Conservation (phyloP, 2,329 filamentous ascomycete species). For the Karstenula rhodostoma region DNA sequence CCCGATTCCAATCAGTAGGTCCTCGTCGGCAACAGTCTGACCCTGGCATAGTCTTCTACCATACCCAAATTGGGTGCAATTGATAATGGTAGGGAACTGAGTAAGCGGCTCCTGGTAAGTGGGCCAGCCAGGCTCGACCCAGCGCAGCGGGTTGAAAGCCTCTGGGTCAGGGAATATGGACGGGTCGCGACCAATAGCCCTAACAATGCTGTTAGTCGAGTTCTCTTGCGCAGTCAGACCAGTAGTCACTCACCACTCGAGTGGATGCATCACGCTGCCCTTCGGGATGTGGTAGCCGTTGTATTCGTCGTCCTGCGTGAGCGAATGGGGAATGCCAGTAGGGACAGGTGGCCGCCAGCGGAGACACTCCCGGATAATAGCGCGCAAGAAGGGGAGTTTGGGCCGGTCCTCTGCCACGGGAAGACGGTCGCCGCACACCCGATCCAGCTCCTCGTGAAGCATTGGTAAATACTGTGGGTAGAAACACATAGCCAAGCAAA, state of each 20-base stretch:
- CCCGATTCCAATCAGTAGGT: conserved; percentile 53
- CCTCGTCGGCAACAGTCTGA: conserved; percentile 52
- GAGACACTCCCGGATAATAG: conserved; percentile 49
- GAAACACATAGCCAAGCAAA: conserved; percentile 56
- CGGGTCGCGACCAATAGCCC: conserved; percentile 63
- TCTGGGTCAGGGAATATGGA: conserved; percentile 73
- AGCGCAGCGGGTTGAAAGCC: conserved; percentile 63
- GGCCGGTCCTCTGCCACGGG: conserved; percentile 49
- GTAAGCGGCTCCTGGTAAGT: conserved; percentile 62
- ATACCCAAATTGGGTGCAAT: conserved; percentile 64
- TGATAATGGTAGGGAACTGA: conserved; percentile 61
- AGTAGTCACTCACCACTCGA: conserved; percentile 51
- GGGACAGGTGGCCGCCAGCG: conserved; percentile 57
- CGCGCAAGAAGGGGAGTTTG: conserved; percentile 50
- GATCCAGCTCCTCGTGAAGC: conserved; percentile 52
- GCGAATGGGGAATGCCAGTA: conserved; percentile 62
- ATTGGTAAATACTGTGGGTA: conserved; percentile 54
- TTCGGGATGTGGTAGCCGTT: conserved; percentile 65
- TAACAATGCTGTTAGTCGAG: conserved; percentile 31
- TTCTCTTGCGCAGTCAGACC: background rate
- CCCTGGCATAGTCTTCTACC: conserved; percentile 59
- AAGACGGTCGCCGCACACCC: conserved; percentile 50
- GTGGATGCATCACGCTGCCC: conserved; percentile 57
- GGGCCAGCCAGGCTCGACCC: conserved; percentile 67
- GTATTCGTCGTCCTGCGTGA: conserved; percentile 65